Percentiles rank a stretch among this genome's conserved stretches.
These are phyloP conservation scores for Candida maris DNA, from an alignment of 805 yeast species.

Conservation along the genomic window DNA sequence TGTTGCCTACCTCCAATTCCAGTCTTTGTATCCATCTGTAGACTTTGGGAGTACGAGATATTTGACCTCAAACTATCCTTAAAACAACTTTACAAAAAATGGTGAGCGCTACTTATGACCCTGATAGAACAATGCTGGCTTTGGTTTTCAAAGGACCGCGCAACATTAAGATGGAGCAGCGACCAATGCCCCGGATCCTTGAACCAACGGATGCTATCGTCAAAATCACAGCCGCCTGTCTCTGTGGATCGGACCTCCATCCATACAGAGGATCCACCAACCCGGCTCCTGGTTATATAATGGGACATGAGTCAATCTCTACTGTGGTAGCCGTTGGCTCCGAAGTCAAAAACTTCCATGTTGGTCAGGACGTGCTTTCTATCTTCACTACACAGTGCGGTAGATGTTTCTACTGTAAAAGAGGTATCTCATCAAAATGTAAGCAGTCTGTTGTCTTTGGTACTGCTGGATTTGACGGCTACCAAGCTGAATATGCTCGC, in stretches of 20 bases:
- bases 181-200: conserved; percentile 38
- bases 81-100: conserved; percentile 1
- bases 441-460: conserved; percentile 46
- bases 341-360: conserved; percentile 30
- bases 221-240: conserved; percentile 44
- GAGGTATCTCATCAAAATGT: conserved; percentile 48
- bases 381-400: conserved; percentile 58
- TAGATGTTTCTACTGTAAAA: conserved; percentile 51
- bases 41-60: too few relatives aligned
- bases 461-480: conserved; percentile 53
- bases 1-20: too few relatives aligned
- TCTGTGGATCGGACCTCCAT: conserved; percentile 57
- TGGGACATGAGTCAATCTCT: conserved; percentile 40
- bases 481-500: conserved; percentile 58
- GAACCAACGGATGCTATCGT: conserved; percentile 42
- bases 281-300: conserved; percentile 43
- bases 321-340: conserved; percentile 39
- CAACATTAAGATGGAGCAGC: conserved; percentile 36
- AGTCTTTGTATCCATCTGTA: too few relatives aligned
- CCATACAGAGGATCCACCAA: conserved; percentile 49
- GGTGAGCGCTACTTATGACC: conserved; percentile 7
- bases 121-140: conserved; percentile 40
- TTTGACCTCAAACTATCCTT: too few relatives aligned
- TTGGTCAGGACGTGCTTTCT: conserved; percentile 47
- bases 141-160: conserved; percentile 45